Base-by-base conservation (phyloP, 805 yeast species). In the Yarrowia sp. region DNA sequence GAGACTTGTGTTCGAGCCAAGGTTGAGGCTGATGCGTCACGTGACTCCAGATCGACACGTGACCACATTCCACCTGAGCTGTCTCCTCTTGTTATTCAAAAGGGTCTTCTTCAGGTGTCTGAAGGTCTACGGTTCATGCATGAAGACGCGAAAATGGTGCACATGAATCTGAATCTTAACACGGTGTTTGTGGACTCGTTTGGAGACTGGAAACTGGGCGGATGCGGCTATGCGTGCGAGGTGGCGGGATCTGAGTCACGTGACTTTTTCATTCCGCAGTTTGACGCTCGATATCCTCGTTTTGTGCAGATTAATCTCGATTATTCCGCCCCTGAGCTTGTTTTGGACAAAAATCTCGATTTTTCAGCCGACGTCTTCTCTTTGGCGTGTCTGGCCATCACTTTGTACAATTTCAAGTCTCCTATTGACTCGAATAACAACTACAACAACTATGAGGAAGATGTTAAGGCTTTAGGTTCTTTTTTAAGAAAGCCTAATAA, bases 121-220 rank as follows among this genome's bases (percentile, higher is more conserved):
- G 87, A 87, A 66, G 97, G 91, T 0, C 75, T 95, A 49, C 87
- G 88, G 68, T 95, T 95, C 71, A 81, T 95, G 48, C 98, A 95
- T 73, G 83, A 84, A 64, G 83, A 84, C 66, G 89, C 96, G 21
- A 82, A 86, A 28, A 82, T 85, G 28, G 87, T 89, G 7, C 97
- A 93, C 76, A 74, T 89, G 68, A 89, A 91, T 68, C 69, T 95
- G 35, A 86, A 86, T 68, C 99, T 99, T 0, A 78, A 82, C 9
- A 83, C 96, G 0, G 80, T 95, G 1, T 83, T 88, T 65, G 82
- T 93, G 19, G 92, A 89, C 69, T 88, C 85, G 16, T 74, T 75
- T 64, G 92, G 96, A 4, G 98, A 95, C 76, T 95, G 99, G 98
- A 95, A 93, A 74, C 73, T 95, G 2, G 82, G 89, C 7, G 98